Conservation (phyloP, 2,329 filamentous ascomycete species). For the Bipolaris gigantea region DNA sequence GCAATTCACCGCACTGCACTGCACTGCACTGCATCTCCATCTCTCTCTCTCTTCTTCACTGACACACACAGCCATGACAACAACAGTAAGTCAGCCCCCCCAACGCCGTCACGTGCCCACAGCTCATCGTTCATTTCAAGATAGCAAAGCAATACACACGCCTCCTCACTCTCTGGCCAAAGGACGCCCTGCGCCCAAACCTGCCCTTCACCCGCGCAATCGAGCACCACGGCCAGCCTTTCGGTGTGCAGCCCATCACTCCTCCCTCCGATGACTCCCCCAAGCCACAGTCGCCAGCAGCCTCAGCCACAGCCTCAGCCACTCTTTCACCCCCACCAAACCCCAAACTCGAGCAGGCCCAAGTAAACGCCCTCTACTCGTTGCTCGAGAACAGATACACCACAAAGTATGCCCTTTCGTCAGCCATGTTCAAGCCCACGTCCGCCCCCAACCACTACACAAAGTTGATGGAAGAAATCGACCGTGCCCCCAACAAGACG, state of each 20-base stretch:
- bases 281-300: slow-evolving; percentile 11
- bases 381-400: slow-evolving; percentile 62
- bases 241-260: slow-evolving; percentile 32
- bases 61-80: slow-evolving; percentile 18
- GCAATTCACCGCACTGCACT: no score
- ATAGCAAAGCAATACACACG: slow-evolving; percentile 55
- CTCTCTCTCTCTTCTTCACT: no score
- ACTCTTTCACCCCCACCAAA: slow-evolving; percentile 16
- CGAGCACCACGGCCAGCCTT: slow-evolving; percentile 43
- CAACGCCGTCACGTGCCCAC: background rate
- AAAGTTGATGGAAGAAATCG: slow-evolving; percentile 42
- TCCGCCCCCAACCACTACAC: slow-evolving; percentile 43
- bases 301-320: slow-evolving; percentile 8
- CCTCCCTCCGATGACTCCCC: slow-evolving; percentile 15
- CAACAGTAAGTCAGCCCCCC: slow-evolving; percentile 12
- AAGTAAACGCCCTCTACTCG: slow-evolving; percentile 62
- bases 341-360: slow-evolving; percentile 44
- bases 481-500: slow-evolving; percentile 38
- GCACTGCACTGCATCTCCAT: no score
- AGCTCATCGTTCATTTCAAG: slow-evolving; percentile 10
- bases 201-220: slow-evolving; percentile 51
- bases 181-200: slow-evolving; percentile 54
- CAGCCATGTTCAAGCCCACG: slow-evolving; percentile 34
- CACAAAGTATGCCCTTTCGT: slow-evolving; percentile 43
- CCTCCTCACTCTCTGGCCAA: slow-evolving; percentile 54